These are phyloP conservation scores for Fusarium sambucinum DNA, from an alignment of 2,329 filamentous ascomycete species.

Conservation along the genomic window DNA sequence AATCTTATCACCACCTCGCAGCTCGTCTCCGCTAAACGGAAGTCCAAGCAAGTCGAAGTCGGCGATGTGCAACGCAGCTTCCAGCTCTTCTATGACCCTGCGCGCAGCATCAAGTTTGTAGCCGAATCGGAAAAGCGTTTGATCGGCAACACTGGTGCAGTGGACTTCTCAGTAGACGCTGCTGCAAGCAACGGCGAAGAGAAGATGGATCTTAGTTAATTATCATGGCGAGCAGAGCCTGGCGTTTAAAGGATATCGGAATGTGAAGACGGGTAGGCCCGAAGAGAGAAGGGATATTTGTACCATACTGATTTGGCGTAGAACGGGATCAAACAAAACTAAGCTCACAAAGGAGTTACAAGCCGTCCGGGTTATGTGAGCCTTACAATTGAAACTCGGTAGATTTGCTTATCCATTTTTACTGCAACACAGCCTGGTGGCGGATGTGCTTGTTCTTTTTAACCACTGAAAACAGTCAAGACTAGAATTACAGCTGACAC, in stretches of 20 bases:
- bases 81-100: slow-evolving; percentile 91
- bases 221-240: slow-evolving; percentile 44
- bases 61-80: slow-evolving; percentile 95
- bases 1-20: slow-evolving; percentile 97
- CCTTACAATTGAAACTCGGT: slow-evolving; percentile 3
- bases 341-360: slow-evolving; percentile 29
- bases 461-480: neutral
- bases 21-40: slow-evolving; percentile 86
- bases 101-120: slow-evolving; percentile 90
- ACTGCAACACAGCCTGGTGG: neutral
- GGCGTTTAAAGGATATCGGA: slow-evolving; percentile 49
- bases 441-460: neutral
- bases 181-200: slow-evolving; percentile 55
- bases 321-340: slow-evolving; percentile 41
- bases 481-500: neutral
- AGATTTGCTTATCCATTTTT: neutral
- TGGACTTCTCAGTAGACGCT: slow-evolving; percentile 70
- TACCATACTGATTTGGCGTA: slow-evolving; percentile 49
- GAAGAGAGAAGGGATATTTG: slow-evolving; percentile 45
- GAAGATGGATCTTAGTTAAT: slow-evolving; percentile 61
- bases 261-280: slow-evolving; percentile 29
- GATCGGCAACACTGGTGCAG: slow-evolving; percentile 86
- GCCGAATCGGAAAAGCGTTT: slow-evolving; percentile 90
- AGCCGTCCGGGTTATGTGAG: slow-evolving; percentile 25
- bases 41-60: slow-evolving; percentile 83